Evolutionary conservation across 768 basidiomycete species (phyloP), one percentile per base, ranked within the genome.

Genomic region (Mycena chlorophos): DNA sequence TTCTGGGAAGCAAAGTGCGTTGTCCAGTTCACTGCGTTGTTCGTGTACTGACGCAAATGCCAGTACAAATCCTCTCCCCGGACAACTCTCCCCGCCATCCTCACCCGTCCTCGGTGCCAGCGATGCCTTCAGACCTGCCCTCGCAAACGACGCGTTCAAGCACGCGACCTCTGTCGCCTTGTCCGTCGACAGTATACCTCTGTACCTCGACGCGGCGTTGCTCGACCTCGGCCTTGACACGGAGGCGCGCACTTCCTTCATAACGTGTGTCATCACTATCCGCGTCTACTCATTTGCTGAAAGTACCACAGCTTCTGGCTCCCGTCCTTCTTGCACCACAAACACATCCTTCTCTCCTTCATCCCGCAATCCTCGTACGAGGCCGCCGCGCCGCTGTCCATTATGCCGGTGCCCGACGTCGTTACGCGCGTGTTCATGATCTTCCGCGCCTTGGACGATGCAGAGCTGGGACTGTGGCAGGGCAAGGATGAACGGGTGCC

Each of bases 1-100:
- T 76, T 70, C 60, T 76, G 76, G 75, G 74, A 72, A 45, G 69
- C 73, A n/a, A 47, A 67, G 71, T 71, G 58, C 54, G 71, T n/a
- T n/a, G n/a, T n/a, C n/a, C 63, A 23, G n/a, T 5, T 28, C 39
- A n/a, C 10, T 19, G 16, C 6, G 5, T 6, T 34, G 6, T 16
- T 17, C 40, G 17, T 26, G 22, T 42, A 8, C 40, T 42, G 40
- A 42, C 40, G n/a, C 1, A 42, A n/a, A n/a, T n/a, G n/a, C n/a
- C n/a, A 45, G 31, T 4, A 29, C 40, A 14, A 42, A 42, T 19
- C 40, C 40, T 14, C 40, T 20, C 8, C 22, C 40, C 22, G 40
- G 40, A 6, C 8, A 42, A 20, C 13, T 42, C 13, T 42, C 40
- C 8, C 40, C 40, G 8, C 40, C 40, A 8, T 19, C 40, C 5